phyloP scores from a whole-genome alignment of 1,284 basidiomycete genomes.

The Ustilago crameri region DNA sequence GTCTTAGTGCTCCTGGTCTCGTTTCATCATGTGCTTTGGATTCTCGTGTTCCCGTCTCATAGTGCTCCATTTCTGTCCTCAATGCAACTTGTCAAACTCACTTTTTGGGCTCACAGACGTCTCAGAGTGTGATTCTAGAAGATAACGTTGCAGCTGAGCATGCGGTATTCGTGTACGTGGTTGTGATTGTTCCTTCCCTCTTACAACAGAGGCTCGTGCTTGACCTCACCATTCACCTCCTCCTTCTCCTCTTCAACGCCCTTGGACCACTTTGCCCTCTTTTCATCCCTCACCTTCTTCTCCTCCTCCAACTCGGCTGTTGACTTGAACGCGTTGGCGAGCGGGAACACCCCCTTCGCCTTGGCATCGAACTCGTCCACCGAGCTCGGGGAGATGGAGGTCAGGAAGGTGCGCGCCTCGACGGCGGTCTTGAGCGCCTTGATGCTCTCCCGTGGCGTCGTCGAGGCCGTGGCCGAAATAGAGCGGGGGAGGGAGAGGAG shows the following conservation, averaged over 20 bases:
- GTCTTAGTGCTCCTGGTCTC: neutral
- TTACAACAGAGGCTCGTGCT: constrained; percentile 14
- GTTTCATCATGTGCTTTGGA: neutral
- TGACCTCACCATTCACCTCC: constrained; percentile 3
- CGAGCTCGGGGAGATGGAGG: constrained; percentile 14
- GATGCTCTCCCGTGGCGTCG: constrained; percentile 4
- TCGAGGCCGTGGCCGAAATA: neutral
- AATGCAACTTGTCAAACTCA: neutral
- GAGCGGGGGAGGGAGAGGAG: constrained; percentile 21
- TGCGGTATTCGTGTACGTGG: neutral
- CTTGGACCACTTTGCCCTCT: constrained; percentile 9
- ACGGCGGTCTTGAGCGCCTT: constrained; percentile 12
- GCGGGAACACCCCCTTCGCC: constrained; percentile 64
- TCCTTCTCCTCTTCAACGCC: constrained; percentile 7
- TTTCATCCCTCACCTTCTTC: constrained; percentile 19
- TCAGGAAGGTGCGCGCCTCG: constrained; percentile 15
- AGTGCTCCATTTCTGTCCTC: neutral
- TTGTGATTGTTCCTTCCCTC: neutral
- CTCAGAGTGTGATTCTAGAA: neutral
- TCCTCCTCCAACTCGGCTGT: constrained; percentile 56
- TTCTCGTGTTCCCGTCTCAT: constrained; percentile 1
- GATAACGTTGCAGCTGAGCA: neutral
- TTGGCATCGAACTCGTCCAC: constrained; percentile 55
- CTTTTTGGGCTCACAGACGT: neutral
- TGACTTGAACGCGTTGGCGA: constrained; percentile 69